These are phyloP conservation scores for Byssothecium circinans DNA, from an alignment of 2,329 filamentous ascomycete genomes.

Conservation along the genomic window DNA sequence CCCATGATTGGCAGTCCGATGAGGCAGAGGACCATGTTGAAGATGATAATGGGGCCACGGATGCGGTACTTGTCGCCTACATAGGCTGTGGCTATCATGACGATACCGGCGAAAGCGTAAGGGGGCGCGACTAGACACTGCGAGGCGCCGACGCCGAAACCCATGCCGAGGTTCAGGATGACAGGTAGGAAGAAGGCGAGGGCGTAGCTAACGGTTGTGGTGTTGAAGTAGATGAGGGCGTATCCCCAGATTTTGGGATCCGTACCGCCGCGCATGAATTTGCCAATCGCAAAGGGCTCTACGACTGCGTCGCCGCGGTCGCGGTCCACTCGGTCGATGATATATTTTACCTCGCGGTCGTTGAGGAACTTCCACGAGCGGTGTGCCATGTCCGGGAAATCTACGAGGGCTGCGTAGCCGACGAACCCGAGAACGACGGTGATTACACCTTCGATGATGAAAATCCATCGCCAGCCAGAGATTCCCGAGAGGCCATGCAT, in stretches of 20 bases:
- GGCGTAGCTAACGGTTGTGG: constrained; percentile 72
- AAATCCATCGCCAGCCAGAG: constrained; percentile 50
- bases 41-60: constrained; percentile 66
- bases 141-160: constrained; percentile 63
- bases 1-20: constrained; percentile 74
- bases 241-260: constrained; percentile 61
- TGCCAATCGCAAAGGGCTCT: constrained; percentile 51
- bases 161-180: constrained; percentile 65
- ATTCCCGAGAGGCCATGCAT: constrained; percentile 57
- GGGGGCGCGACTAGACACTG: constrained; percentile 68
- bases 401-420: constrained; percentile 49
- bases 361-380: constrained; percentile 50
- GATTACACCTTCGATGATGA: constrained; percentile 49
- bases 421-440: constrained; percentile 45
- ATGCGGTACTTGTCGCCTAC: constrained; percentile 67
- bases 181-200: constrained; percentile 79
- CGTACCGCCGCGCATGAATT: constrained; percentile 51
- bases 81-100: constrained; percentile 59
- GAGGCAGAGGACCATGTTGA: constrained; percentile 67
- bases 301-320: constrained; percentile 56
- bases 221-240: constrained; percentile 58
- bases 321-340: constrained; percentile 55
- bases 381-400: constrained; percentile 50
- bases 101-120: constrained; percentile 39
- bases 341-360: constrained; percentile 50